Percentiles rank a stretch among this genome's conserved stretches.
These are phyloP conservation scores for Phyllosticta citribraziliensis DNA, from an alignment of 2,329 filamentous ascomycete genomes.

Conservation along the genomic window DNA sequence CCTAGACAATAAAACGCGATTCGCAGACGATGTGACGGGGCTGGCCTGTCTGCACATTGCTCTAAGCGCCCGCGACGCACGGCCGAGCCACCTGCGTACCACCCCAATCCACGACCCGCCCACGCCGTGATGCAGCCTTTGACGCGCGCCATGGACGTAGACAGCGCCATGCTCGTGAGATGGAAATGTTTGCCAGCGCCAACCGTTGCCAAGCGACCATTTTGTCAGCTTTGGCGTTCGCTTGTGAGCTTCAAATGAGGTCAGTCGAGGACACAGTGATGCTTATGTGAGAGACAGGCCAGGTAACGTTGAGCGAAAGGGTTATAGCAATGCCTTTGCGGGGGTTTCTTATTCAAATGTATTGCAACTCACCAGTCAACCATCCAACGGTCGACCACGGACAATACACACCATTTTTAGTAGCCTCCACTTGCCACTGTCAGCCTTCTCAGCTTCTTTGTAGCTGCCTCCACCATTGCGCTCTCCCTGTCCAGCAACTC, in stretches of 20 bases:
- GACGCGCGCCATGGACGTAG: background rate
- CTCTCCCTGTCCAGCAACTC: conserved; percentile 23
- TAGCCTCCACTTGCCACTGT: conserved; percentile 1
- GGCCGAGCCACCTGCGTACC: conserved; percentile 1
- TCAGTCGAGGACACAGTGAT: background rate
- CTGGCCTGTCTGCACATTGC: background rate
- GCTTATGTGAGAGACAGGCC: background rate
- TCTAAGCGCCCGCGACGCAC: conserved; percentile 8
- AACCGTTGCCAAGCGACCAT: background rate
- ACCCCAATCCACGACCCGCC: background rate
- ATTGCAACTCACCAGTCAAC: background rate
- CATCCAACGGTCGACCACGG: background rate
- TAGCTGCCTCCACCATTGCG: conserved; percentile 24
- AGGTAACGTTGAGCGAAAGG: background rate
- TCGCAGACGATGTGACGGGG: conserved; percentile 2
- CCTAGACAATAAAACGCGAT: background rate
- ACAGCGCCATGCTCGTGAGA: background rate
- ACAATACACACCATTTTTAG: background rate
- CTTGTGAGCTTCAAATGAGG: background rate
- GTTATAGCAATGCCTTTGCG: background rate
- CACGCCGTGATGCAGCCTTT: background rate
- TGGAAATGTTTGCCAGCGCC: background rate
- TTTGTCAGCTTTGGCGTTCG: background rate
- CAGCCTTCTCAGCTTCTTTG: conserved; percentile 19
- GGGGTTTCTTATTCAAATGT: background rate